Evolutionary conservation across 192 early-diverging fungal genomes (phyloP), one percentile per base, ranked within the genome.

Genomic region (Linnemannia zychae): DNA sequence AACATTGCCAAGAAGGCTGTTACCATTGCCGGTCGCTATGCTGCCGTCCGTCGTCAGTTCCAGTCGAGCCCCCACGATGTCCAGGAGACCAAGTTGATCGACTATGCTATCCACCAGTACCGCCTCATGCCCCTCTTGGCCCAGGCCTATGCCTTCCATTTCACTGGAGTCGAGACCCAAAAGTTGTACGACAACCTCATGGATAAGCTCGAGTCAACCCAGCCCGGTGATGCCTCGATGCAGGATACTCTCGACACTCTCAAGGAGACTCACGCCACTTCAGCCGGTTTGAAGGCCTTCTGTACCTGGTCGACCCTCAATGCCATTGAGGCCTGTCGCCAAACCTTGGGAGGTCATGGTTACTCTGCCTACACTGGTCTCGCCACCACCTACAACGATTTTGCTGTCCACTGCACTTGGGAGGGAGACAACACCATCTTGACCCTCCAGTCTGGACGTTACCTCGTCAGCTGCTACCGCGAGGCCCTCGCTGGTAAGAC

Each of bases 81-180:
- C 18, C 87, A 89, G 44, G 97, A 98, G 87, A 97, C 95, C 71
- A 97, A 97, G 88, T 89, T 98, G 74, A 88, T 98, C 60, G 97
- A 98, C 88, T 98, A 98, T 81, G 93, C 94, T 50, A 96, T 98
- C 69, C 97, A 98, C 88, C 97, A 98, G 87, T 92, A 96, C 90
- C 94, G 97, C n/a, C 87, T 98, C 75, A 93, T 98, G 91, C 97
- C 97, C 7, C 88, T 98, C 74, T 90, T 98, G 73, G 96, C 97
- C 33, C 95, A 96, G 90, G 92, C 96, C 11, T 97, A 93, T 88
- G 97, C 97, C 17, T 94, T 98, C 94, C 92, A 94, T 75, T 98
- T 98, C 75, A 95, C 96, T 33, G 97, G 95, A 46, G 92, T 94
- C 77, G 96, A 97, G 88, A 95, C 96, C 86, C 90, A 86, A 4